Base-by-base conservation (phyloP, 495 filamentous ascomycete species). In the Aspergillus avenaceus region DNA sequence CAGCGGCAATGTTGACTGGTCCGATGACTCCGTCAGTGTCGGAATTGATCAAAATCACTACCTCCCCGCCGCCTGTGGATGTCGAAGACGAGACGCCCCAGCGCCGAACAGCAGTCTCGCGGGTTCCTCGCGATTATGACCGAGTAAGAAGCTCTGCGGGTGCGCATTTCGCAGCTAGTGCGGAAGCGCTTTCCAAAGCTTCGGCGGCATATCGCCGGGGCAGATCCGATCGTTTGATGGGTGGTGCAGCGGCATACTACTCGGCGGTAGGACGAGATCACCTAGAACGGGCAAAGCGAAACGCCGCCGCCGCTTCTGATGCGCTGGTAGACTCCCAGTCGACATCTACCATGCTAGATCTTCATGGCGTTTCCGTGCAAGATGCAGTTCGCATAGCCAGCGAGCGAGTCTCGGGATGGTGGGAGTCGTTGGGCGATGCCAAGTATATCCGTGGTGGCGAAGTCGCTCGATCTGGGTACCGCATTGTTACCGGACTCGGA, bases 291-390 rank as follows among this genome's bases (percentile, higher is more conserved):
- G 71, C 74, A 0, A 75, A 71, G 49, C 62, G 59, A 2, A 66
- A 73, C 8, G 64, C 68, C 8, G 64, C 75, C 0, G 69, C 69
- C 1, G 76, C 78, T 0, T 85, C 87, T 0, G 81, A 90, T 55
- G 64, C 67, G 4, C 70, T 81, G 13, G 90, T 90, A 1, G 69
- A 79, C 4, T 53, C 60, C 2, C 82, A 88, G 51, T 88, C 82
- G 37, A 77, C 71, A 1, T 44, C 60, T 3, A 68, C 65, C 50
- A 67, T 62, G 54, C 67, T 95, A 8, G 91, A 98, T 69, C 72
- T 98, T 21, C 93, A 98, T 61, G 90, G 90, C 9, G 80, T 95
- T 12, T 83, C 75, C 19, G 91, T 97, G 1, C 66, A 80, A 29
- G 86, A 96, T 63, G 92, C 84, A 0, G 74, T 88, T 8, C 75